Base-by-base conservation (phyloP, 176 grass and related monocot species). In the Alopecurus myosuroides region DNA sequence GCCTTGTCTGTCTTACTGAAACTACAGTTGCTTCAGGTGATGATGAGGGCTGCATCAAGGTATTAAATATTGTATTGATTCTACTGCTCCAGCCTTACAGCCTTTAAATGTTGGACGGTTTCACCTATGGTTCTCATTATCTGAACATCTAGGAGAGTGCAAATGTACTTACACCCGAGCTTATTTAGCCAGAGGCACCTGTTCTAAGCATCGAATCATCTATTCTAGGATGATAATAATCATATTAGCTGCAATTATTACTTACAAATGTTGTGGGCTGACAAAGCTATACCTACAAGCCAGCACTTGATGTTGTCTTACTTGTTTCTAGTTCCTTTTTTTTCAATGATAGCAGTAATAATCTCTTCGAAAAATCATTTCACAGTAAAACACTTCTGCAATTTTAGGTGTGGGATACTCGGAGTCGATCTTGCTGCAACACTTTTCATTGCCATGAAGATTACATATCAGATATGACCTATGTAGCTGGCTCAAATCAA, bases 21-120 rank as follows among this genome's bases (percentile, higher is more conserved):
- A 91, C 88, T 39, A 90, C 77, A 35, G 55, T 98, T 80, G 93
- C 93, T 77, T 94, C 97, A 49, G 91, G 97, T 70, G 93, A 99
- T 19, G 97, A 99, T 88, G 93, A 94, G 76, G 89, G 97, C 23
- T 99, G 83, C 84, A 96, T 96, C 53, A 99, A 99, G 93, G 97
- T 99, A 88, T 78, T 67, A 49, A 48, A 70, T n/a, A 51, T 29
- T 80, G 11, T n/a, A 62, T n/a, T 58, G 33, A 31, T 56, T 73
- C 9, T 64, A 48, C 12, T 81, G 6, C 23, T 44, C 19, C 17
- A 78, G 40, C 7, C 63, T 33, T 85, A 77, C 70, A 11, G 10
- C 18, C 86, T 62, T 29, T 62, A 36, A 77, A 39, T 56, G 5
- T 51, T 81, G 18, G 8, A 4, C 11, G 58, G 40, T 77, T 84